Base-by-base conservation (phyloP, 1,284 basidiomycete genomes). In the Cystobasidium pallidum region DNA sequence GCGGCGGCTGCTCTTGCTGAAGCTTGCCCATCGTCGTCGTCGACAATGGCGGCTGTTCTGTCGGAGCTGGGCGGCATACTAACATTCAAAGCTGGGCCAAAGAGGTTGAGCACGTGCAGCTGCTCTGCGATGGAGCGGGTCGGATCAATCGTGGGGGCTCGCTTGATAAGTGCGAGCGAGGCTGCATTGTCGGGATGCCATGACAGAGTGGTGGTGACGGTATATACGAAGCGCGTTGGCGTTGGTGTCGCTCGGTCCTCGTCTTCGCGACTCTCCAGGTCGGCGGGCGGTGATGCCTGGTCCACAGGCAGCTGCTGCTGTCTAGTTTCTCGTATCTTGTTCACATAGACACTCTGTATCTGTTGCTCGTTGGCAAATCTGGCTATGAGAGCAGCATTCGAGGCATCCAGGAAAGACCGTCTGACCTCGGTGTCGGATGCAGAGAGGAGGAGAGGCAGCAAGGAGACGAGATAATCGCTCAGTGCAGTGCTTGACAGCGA, bases 161-260 rank as follows among this genome's bases (percentile, higher is more conserved):
- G 89, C 82, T 98, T 98, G 84, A 99, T 96, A 80, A 98, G 86
- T 39, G 94, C 94, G 62, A 99, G 87, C 0, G 93, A 95, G 10
- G 89, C 91, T 68, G 89, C 85, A 82, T 92, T 88, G 45, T 88
- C 87, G 11, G 89, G 83, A 61, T 92, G 88, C 82, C 96, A 94
- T n/a, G 86, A 36, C 3, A 74, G 55, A 30, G 39, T 47, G 4
- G 54, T 41, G 0, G 54, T 66, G 11, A 72, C 32, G 26, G 68
- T 61, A 39, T 72, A 74, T 28, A 34, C 24, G 63, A 59, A 74
- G 61, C 51, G 39, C 7, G 24, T 41, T 34, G 62, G 21, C 2
- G 61, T 54, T 11, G 61, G 36, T 3, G 36, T 41, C 21, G 39
- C 62, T 59, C 59, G 51, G 21, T 39, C 54, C 41, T 54, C 49